Conservation (phyloP, 2,329 filamentous ascomycete species). For the Pyrenophora tritici-repentis region DNA sequence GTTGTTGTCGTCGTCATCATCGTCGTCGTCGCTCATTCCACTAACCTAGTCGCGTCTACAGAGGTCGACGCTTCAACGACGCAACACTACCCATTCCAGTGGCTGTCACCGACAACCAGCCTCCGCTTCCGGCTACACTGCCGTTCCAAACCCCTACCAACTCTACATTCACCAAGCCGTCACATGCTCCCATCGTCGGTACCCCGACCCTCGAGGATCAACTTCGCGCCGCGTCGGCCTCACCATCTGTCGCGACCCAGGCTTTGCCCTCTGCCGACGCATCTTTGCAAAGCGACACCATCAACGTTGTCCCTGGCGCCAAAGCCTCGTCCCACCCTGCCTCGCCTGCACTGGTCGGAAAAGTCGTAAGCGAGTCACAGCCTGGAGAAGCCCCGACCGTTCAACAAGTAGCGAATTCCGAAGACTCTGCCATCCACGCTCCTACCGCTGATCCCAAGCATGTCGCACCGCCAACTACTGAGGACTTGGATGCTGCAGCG, state of each 20-base stretch:
- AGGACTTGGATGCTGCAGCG: slow-evolving; percentile 29
- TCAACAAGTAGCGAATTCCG: slow-evolving; percentile 14
- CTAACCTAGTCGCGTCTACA: slow-evolving; percentile 43
- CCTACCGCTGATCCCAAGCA: slow-evolving; percentile 30
- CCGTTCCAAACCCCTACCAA: slow-evolving; percentile 31
- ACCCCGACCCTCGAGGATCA: slow-evolving; percentile 41
- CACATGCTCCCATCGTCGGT: slow-evolving; percentile 27
- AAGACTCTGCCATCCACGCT: slow-evolving; percentile 17
- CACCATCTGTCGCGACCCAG: slow-evolving; percentile 38
- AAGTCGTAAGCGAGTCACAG: slow-evolving; percentile 16
- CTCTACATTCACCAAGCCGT: slow-evolving; percentile 24
- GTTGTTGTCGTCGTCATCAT: slow-evolving; percentile 3
- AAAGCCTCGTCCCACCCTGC: slow-evolving; percentile 15
- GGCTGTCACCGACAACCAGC: slow-evolving; percentile 30
- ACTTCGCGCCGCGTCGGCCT: slow-evolving; percentile 42
- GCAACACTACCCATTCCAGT: slow-evolving; percentile 54
- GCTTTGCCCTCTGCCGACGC: slow-evolving; percentile 26
- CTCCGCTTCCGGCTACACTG: slow-evolving; percentile 32
- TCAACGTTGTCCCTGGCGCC: slow-evolving; percentile 12
- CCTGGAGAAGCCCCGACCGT: slow-evolving; percentile 13
- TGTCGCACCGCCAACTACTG: slow-evolving; percentile 36
- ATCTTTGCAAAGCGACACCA: slow-evolving; percentile 20
- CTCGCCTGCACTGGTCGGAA: slow-evolving; percentile 20
- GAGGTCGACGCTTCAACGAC: slow-evolving; percentile 63
- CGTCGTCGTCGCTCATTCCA: slow-evolving; percentile 34